A percentile compares a stretch with the other conserved stretches of the same genome.
phyloP scores from a whole-genome alignment of 2,329 filamentous ascomycete species.

The Epichloe sp. region DNA sequence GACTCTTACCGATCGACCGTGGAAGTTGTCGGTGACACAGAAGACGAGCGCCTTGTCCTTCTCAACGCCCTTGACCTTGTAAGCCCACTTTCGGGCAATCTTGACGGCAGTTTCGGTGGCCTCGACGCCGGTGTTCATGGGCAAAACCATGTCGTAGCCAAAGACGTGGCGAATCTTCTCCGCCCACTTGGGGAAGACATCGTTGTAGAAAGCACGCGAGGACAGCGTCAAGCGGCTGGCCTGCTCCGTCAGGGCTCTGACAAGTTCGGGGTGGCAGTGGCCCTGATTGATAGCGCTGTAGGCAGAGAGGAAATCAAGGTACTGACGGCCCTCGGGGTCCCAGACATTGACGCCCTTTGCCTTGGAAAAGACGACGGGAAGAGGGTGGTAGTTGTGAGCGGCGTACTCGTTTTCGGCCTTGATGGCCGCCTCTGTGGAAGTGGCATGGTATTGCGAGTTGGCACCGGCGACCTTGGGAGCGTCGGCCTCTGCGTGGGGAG shows the following conservation, averaged over 20 bases:
- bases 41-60: slow-evolving; percentile 75
- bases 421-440: slow-evolving; percentile 71
- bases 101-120: slow-evolving; percentile 94
- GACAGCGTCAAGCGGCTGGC: slow-evolving; percentile 81
- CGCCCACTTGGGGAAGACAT: slow-evolving; percentile 92
- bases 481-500: slow-evolving; percentile 41
- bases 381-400: slow-evolving; percentile 96
- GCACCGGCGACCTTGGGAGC: slow-evolving; percentile 13
- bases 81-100: slow-evolving; percentile 93
- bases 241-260: slow-evolving; percentile 82
- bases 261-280: slow-evolving; percentile 91
- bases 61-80: slow-evolving; percentile 87
- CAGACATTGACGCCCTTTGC: slow-evolving; percentile 82
- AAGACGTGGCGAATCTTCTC: slow-evolving; percentile 83
- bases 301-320: slow-evolving; percentile 94
- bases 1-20: slow-evolving; percentile 70
- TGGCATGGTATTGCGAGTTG: slow-evolving; percentile 50
- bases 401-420: slow-evolving; percentile 69
- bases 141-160: slow-evolving; percentile 93
- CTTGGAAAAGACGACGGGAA: slow-evolving; percentile 83
- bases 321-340: slow-evolving; percentile 92
- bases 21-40: slow-evolving; percentile 83
- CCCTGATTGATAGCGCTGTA: slow-evolving; percentile 98
- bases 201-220: slow-evolving; percentile 93
- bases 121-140: slow-evolving; percentile 96